phyloP scores from a whole-genome alignment of 164 flowering plant species.

The Kalanchoe fedtschenkoi region DNA sequence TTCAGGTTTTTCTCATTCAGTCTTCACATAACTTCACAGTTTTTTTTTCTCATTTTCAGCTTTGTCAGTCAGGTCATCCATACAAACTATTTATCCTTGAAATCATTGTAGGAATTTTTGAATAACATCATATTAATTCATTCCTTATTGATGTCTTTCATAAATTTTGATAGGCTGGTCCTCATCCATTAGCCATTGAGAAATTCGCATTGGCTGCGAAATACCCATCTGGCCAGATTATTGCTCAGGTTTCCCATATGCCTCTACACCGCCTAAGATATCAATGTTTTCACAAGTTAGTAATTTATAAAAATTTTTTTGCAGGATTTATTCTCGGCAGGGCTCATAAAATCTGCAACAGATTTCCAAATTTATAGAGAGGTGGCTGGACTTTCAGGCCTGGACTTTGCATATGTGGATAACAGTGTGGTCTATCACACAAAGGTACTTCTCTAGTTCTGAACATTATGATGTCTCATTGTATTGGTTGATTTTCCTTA shows the following conservation, averaged over 20 bases:
- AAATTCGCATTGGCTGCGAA: slow-evolving; percentile 72
- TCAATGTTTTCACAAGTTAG: too few relatives aligned
- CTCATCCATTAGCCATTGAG: slow-evolving; percentile 86
- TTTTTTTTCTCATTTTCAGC: not conserved
- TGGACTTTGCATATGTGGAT: slow-evolving; percentile 70
- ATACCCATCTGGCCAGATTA: slow-evolving; percentile 73
- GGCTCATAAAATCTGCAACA: slow-evolving; percentile 63
- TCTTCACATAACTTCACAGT: not conserved
- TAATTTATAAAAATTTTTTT: slow-evolving; percentile 9
- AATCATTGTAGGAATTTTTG: not conserved
- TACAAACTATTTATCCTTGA: not conserved
- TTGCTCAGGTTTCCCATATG: slow-evolving; percentile 54
- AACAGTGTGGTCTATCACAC: slow-evolving; percentile 80
- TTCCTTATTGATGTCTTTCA: slow-evolving; percentile 5
- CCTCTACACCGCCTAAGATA: not conserved
- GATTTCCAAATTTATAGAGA: slow-evolving; percentile 83
- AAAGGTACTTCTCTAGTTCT: slow-evolving; percentile 33
- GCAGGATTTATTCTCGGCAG: slow-evolving; percentile 70
- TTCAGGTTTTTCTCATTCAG: slow-evolving; percentile 49
- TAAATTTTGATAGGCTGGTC: slow-evolving; percentile 58
- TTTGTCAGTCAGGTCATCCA: not conserved
- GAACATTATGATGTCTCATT: too few relatives aligned
- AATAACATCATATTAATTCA: not conserved
- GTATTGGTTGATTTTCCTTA: not conserved
- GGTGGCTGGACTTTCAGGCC: slow-evolving; percentile 75